Conservation (phyloP, 768 basidiomycete genomes). For the Hericium coralloides region DNA sequence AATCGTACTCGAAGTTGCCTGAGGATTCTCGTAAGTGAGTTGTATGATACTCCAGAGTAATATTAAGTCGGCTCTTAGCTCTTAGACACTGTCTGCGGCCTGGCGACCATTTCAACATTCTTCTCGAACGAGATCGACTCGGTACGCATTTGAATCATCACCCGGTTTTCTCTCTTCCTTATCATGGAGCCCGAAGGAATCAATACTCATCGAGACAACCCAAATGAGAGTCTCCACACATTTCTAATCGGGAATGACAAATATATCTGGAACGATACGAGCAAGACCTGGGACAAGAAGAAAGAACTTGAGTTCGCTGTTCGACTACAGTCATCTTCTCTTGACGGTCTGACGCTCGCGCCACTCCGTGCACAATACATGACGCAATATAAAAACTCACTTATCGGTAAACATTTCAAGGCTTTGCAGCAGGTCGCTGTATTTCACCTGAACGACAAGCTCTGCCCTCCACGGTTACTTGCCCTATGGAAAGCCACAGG, state of each 20-base stretch:
- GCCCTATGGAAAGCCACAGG: slow-evolving; percentile 24
- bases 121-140: neutral
- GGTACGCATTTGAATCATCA: neutral
- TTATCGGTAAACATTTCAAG: slow-evolving; percentile 31
- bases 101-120: neutral
- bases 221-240: slow-evolving; percentile 16
- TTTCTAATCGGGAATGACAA: slow-evolving; percentile 18
- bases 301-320: slow-evolving; percentile 18
- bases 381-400: slow-evolving; percentile 24
- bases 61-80: neutral
- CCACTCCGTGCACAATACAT: slow-evolving; percentile 23
- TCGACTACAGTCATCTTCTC: slow-evolving; percentile 18
- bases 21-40: neutral
- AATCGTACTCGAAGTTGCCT: neutral
- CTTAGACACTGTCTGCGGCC: neutral
- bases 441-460: slow-evolving; percentile 19
- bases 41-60: neutral
- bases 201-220: slow-evolving; percentile 4
- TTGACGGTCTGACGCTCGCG: slow-evolving; percentile 21
- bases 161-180: neutral
- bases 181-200: neutral
- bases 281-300: slow-evolving; percentile 16
- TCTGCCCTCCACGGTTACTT: neutral
- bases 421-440: slow-evolving; percentile 21
- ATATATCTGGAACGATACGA: slow-evolving; percentile 25